phyloP scores from a whole-genome alignment of 2,329 filamentous ascomycete genomes.

The Thelonectria rubi region DNA sequence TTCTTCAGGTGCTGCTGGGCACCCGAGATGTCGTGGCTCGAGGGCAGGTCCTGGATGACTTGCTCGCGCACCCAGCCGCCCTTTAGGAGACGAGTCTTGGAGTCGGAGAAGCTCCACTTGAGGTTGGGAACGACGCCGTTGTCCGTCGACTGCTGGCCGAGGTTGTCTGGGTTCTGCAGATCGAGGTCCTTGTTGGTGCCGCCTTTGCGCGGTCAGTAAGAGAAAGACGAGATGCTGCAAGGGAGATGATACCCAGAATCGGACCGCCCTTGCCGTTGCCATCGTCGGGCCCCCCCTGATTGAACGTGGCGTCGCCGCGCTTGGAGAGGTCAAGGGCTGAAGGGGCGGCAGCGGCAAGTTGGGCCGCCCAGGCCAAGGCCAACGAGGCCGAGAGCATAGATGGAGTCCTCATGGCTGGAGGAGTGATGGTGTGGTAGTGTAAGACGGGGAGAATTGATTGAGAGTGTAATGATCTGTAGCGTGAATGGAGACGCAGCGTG shows the following conservation, averaged over 20 bases:
- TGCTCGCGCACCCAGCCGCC: conserved; percentile 75
- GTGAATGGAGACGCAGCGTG: background rate
- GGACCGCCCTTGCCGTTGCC: conserved; percentile 64
- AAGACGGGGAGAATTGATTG: background rate
- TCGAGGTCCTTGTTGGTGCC: conserved; percentile 71
- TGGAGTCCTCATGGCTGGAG: conserved; percentile 22
- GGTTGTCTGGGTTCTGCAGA: conserved; percentile 69
- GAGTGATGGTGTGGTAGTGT: background rate
- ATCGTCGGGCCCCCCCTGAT: conserved; percentile 21
- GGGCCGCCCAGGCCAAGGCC: conserved; percentile 22
- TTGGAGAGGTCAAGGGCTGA: conserved; percentile 20
- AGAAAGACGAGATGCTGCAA: background rate
- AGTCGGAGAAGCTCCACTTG: conserved; percentile 76
- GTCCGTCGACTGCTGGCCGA: conserved; percentile 70
- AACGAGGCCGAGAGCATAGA: conserved; percentile 29
- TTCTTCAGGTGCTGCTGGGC: conserved; percentile 75
- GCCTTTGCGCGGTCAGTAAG: conserved; percentile 51
- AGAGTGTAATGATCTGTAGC: background rate
- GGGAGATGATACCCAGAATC: conserved; percentile 58
- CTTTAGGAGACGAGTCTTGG: conserved; percentile 67
- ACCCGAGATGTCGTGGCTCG: conserved; percentile 71
- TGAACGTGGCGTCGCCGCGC: conserved; percentile 45
- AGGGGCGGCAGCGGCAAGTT: conserved; percentile 25
- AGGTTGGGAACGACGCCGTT: conserved; percentile 71
- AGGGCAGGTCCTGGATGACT: conserved; percentile 71